Evolutionary conservation across 495 filamentous ascomycete species (phyloP).

Genomic region (Penicillium bovifimosum): DNA sequence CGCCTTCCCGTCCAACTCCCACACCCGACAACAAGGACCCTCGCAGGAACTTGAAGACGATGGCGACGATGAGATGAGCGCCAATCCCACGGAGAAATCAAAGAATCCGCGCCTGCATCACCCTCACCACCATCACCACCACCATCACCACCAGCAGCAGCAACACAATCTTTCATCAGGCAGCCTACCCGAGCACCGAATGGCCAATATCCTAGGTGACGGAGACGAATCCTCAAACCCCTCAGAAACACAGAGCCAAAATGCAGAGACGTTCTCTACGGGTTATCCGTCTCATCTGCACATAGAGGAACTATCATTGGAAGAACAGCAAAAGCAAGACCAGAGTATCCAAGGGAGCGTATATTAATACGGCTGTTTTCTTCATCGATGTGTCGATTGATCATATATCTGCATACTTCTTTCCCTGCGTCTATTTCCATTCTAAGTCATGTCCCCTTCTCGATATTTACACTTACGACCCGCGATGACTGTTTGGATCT

Average conservation of each 20-base stretch:
- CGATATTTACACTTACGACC: conserved; percentile 1
- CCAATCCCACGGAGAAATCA: conserved; percentile 19
- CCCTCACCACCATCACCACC: conserved; percentile 21
- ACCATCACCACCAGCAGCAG: conserved; percentile 11
- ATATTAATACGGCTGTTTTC: conserved; percentile 20
- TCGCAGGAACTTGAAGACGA: conserved; percentile 42
- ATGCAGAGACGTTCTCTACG: neutral
- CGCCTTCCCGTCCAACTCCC: conserved; percentile 3
- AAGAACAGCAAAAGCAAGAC: conserved; percentile 27
- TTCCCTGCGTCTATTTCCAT: no score
- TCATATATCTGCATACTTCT: neutral
- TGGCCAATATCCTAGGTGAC: conserved; percentile 40
- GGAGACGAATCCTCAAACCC: conserved; percentile 21
- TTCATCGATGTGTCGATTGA: neutral
- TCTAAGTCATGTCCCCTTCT: neutral
- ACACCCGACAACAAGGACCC: conserved; percentile 12
- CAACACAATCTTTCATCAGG: conserved; percentile 2
- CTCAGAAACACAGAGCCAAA: conserved; percentile 8
- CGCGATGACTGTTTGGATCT: conserved; percentile 1
- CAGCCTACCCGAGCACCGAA: conserved; percentile 33
- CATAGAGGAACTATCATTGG: conserved; percentile 15
- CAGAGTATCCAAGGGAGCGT: conserved; percentile 39
- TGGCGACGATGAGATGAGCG: conserved; percentile 49
- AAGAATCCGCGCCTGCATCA: conserved; percentile 25
- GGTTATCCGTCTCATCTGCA: conserved; percentile 3